phyloP scores from a whole-genome alignment of 2,329 filamentous ascomycete species.

The Didymella pomorum region DNA sequence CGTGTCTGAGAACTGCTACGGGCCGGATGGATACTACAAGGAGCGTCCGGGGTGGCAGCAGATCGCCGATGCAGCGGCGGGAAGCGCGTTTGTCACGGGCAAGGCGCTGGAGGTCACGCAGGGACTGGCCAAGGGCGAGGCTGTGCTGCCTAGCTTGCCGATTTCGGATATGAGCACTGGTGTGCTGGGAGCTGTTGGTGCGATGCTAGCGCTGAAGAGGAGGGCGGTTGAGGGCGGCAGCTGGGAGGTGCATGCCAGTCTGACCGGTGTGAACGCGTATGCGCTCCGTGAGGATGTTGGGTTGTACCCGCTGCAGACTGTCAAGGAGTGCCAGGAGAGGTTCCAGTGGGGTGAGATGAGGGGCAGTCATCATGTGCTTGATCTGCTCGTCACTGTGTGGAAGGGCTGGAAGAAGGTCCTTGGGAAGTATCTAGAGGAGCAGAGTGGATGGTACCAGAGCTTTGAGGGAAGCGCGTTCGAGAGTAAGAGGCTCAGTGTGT shows the following conservation, averaged over 20 bases:
- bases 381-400: slow-evolving; percentile 38
- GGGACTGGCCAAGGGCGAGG: slow-evolving; percentile 35
- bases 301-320: slow-evolving; percentile 39
- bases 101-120: slow-evolving; percentile 37
- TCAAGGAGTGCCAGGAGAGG: slow-evolving; percentile 36
- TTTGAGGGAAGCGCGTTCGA: slow-evolving; percentile 33
- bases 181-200: slow-evolving; percentile 34
- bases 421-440: slow-evolving; percentile 25
- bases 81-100: slow-evolving; percentile 51
- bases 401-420: slow-evolving; percentile 39
- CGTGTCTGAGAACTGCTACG: slow-evolving; percentile 62
- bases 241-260: slow-evolving; percentile 28
- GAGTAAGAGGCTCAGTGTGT: slow-evolving; percentile 34
- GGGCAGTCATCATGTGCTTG: slow-evolving; percentile 41
- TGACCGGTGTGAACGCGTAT: slow-evolving; percentile 44
- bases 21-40: slow-evolving; percentile 56
- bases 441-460: slow-evolving; percentile 34
- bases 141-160: slow-evolving; percentile 39
- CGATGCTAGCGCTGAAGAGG: slow-evolving; percentile 36
- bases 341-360: slow-evolving; percentile 39
- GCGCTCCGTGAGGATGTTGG: slow-evolving; percentile 46
- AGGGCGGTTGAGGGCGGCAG: slow-evolving; percentile 33
- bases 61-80: slow-evolving; percentile 53
- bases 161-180: slow-evolving; percentile 43
- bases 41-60: slow-evolving; percentile 62